These are phyloP conservation scores for Crithidia sp. DNA, from an alignment of 208 protist species.

Conservation along the genomic window DNA sequence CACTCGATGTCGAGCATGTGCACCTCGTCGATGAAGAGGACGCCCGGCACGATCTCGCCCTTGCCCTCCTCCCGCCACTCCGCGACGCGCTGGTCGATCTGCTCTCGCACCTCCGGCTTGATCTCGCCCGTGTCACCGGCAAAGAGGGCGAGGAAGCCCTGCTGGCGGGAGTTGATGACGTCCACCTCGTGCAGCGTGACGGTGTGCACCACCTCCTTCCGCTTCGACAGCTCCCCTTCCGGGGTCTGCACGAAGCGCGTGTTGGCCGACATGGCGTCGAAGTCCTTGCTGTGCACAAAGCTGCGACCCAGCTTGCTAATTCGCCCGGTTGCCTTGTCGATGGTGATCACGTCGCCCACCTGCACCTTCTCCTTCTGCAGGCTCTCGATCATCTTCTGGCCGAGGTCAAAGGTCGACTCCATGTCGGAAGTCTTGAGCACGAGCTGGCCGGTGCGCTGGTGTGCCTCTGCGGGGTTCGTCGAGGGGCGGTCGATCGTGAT, in stretches of 20 bases:
- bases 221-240: slow-evolving; percentile 99
- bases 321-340: slow-evolving; percentile 99
- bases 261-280: slow-evolving; percentile 93
- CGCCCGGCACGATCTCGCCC: slow-evolving; percentile 99
- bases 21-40: slow-evolving; percentile 97
- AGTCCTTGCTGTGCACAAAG: slow-evolving; percentile 97
- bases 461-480: slow-evolving; percentile 88
- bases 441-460: slow-evolving; percentile 97
- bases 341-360: slow-evolving; percentile 99
- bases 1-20: slow-evolving; percentile 99
- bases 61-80: slow-evolving; percentile 99
- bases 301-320: slow-evolving; percentile 99
- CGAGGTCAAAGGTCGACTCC: slow-evolving; percentile 99
- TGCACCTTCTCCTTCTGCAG: slow-evolving; percentile 99
- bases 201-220: slow-evolving; percentile 99
- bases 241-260: slow-evolving; percentile 98
- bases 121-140: slow-evolving; percentile 99
- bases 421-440: slow-evolving; percentile 99
- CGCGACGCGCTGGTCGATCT: slow-evolving; percentile 99
- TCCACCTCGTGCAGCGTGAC: slow-evolving; percentile 99
- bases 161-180: slow-evolving; percentile 99
- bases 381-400: slow-evolving; percentile 99
- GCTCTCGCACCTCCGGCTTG: slow-evolving; percentile 99
- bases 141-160: slow-evolving; percentile 99
- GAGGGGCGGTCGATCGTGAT: slow-evolving; percentile 98